Evolutionary conservation across 2,329 filamentous ascomycete genomes (phyloP).

Genomic region (Fusarium citri): DNA sequence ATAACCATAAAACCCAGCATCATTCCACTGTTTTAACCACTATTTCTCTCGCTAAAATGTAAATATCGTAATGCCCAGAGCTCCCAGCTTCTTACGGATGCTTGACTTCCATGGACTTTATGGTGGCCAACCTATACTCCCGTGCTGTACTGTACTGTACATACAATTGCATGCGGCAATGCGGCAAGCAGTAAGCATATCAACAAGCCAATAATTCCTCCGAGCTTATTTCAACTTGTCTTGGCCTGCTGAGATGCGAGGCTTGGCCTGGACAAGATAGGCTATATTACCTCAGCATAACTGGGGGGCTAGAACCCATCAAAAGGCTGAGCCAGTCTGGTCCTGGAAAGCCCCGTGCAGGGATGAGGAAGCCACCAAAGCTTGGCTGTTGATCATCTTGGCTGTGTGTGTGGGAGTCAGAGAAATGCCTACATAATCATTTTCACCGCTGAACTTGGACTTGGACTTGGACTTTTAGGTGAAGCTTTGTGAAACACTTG

Average conservation of each 20-base stretch:
- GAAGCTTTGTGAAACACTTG: background rate
- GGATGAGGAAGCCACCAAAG: constrained; percentile 29
- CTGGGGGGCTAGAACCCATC: constrained; percentile 29
- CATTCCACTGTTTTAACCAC: constrained; percentile 1
- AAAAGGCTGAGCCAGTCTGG: constrained; percentile 23
- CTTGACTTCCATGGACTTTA: too few relatives aligned
- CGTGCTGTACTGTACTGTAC: constrained; percentile 22
- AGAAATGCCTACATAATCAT: background rate
- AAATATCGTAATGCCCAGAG: constrained; percentile 7
- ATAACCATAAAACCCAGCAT: background rate
- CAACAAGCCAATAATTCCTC: constrained; percentile 23
- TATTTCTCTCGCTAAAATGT: constrained; percentile 15
- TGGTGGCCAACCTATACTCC: background rate
- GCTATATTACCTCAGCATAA: constrained; percentile 30
- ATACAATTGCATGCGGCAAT: constrained; percentile 34
- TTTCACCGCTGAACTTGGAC: constrained; percentile 18
- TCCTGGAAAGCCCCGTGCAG: constrained; percentile 34
- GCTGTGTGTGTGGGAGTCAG: constrained; percentile 14
- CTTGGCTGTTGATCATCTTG: constrained; percentile 39
- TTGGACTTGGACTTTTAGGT: background rate
- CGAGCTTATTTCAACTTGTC: constrained; percentile 33
- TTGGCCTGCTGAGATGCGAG: background rate
- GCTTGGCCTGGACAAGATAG: constrained; percentile 2
- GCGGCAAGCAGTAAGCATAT: constrained; percentile 38
- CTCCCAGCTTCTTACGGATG: background rate